These are phyloP conservation scores for Lophiotrema nucula DNA, from an alignment of 495 filamentous ascomycete species.

Conservation along the genomic window DNA sequence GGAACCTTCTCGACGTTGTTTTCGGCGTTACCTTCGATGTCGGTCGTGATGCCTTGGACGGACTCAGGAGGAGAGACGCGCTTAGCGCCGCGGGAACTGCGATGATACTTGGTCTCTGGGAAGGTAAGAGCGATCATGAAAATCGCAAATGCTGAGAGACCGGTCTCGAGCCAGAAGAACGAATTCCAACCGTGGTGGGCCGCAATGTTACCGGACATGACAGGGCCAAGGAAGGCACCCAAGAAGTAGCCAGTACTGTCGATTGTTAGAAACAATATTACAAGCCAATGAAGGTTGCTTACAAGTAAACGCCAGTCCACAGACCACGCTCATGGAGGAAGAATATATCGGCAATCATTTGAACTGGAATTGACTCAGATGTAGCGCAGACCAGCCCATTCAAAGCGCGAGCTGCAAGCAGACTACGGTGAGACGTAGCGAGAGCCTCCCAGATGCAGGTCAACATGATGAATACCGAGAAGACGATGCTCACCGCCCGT, in stretches of 20 bases:
- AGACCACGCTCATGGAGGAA: constrained; percentile 62
- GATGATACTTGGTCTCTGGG: constrained; percentile 60
- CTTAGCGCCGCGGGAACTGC: constrained; percentile 34
- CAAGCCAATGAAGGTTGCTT: constrained; percentile 42
- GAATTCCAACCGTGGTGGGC: constrained; percentile 54
- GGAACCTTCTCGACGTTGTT: constrained; percentile 2
- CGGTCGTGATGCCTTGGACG: too few species aligned
- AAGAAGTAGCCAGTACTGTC: constrained; percentile 41
- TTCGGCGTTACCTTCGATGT: not conserved
- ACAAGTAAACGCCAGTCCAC: constrained; percentile 60
- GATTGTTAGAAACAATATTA: not conserved
- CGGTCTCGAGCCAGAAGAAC: constrained; percentile 57
- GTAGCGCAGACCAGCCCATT: constrained; percentile 59
- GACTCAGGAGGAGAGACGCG: not conserved
- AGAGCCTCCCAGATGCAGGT: constrained; percentile 31
- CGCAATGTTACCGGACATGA: constrained; percentile 58
- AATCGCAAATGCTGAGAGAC: constrained; percentile 47
- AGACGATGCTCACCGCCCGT: constrained; percentile 55
- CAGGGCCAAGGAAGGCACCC: constrained; percentile 49
- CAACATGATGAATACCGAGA: constrained; percentile 50
- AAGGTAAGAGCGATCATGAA: constrained; percentile 53
- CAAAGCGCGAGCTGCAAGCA: constrained; percentile 57
- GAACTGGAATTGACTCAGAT: constrained; percentile 62
- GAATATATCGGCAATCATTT: constrained; percentile 66
- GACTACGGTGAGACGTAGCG: constrained; percentile 48